Base-by-base conservation (phyloP, 805 yeast genomes). In the Saccharomycodes ludwigii region DNA sequence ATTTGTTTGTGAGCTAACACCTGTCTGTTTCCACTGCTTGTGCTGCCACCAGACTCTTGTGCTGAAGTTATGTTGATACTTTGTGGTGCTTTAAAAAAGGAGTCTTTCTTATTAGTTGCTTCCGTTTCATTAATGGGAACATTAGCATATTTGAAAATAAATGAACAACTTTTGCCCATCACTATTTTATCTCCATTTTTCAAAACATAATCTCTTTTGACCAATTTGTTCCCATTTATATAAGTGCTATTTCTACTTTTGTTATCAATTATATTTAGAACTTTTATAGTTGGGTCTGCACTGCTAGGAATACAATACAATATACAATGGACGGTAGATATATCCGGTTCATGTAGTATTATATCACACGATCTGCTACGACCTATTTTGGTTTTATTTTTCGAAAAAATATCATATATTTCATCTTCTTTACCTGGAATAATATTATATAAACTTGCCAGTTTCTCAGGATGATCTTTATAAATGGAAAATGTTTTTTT, bases 281-380 rank as follows among this genome's bases (percentile, higher is more conserved):
- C 38, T 48, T 69, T 38, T 39, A 37, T 35, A 12, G 34, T 39
- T 13, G 58, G 59, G 22, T 54, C 56, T 3, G 56, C 44, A 15
- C 54, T 49, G 40, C 60, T 48, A 33, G 58, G 46, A 32, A 70
- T 56, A 4, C 67, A 51, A 3, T 65, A 50, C 7, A 78, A 48
- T 33, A 65, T 65, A 42, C 82, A 73, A 46, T 79, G 88, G 19
- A 60, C 58, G 0, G 82, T 71, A 1, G 85, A 77, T 6, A 77
- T 72, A 42, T 78, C 85, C 1, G 58, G 52, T 7, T 73, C 76
- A n/a, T 43, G 36, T 3, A 79, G 50, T 4, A 58, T 54, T 10
- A 76, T 50, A 39, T 76, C 81, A 48, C 81, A 73, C 8, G 68
- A 56, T 30, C 74, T 61, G 44, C 78, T 71, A 36, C 82, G 59